Base-by-base conservation (phyloP, 306 rosid species). In the Hippophae gyantsensis region DNA sequence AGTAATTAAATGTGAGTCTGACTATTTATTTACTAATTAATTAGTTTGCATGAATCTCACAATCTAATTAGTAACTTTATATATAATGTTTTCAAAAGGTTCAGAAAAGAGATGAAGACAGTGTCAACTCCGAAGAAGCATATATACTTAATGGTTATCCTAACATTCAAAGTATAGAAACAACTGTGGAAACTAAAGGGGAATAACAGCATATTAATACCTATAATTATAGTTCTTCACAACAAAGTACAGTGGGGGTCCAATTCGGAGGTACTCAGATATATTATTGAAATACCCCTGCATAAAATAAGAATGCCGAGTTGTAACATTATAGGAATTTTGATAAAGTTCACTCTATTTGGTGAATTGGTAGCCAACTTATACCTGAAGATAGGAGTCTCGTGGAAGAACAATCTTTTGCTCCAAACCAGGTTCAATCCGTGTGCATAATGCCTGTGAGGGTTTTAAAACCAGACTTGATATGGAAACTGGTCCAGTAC, bases 381-480 rank as follows among this genome's bases (percentile, higher is more conserved):
- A 65, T 68, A 92, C 99, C 95, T 92, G 99, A 57, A 92, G 97
- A 75, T 88, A 92, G 26, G 99, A 92, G 59, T 92, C 96, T 70
- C 78, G 82, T 63, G 99, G 97, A 64, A 92, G 96, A 74, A 92
- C 96, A 73, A 86, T 86, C 70, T 88, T 71, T 75, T 92, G 99
- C 75, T 92, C 99, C 69, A 92, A 80, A 73, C 97, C 99, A 61
- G 99, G 93, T 68, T 92, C 85, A 80, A 92, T 78, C 73, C 99
- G 83, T 43, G 95, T 86, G 77, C 93, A 83, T 62, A 92, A 66
- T 61, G 99, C 96, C 99, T 92, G 57, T 7, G 46, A 64, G 49
- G 64, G 69, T 62, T 40, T 40, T 54, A 57, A 40, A 72, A 56
- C 61, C 13, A 26, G 56, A 52, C 65, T 54, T 48, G 50, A 60